Conservation (phyloP, 2,329 filamentous ascomycete genomes). For the Sarocladiaceae sp. region DNA sequence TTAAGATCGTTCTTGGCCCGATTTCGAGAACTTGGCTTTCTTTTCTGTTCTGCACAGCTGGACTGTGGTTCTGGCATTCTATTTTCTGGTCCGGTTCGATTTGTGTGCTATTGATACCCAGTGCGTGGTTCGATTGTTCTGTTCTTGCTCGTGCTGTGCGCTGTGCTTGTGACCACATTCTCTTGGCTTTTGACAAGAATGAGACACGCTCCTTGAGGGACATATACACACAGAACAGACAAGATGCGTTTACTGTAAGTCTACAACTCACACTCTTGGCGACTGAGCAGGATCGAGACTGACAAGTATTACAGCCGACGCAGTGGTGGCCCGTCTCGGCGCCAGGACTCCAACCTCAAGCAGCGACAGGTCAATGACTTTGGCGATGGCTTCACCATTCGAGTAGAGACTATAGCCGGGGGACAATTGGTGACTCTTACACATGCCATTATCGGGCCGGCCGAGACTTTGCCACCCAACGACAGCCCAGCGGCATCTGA, state of each 20-base stretch:
- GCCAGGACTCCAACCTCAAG: neutral
- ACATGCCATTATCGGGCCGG: neutral
- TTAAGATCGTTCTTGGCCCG: neutral
- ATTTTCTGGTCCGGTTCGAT: no score
- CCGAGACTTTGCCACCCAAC: neutral
- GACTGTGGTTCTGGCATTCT: neutral
- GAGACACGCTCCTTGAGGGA: neutral
- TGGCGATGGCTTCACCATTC: neutral
- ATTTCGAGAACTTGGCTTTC: neutral
- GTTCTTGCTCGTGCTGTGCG: no score
- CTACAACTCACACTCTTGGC: neutral
- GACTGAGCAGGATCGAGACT: neutral
- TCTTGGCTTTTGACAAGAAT: constrained; percentile 5
- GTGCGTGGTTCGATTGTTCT: no score
- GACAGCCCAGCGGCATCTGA: neutral
- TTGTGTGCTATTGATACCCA: neutral
- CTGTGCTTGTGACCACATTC: neutral
- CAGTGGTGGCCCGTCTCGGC: neutral
- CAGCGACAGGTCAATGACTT: neutral
- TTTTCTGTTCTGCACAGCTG: neutral
- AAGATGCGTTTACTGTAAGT: constrained; percentile 7
- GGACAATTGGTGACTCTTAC: neutral
- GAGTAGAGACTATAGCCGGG: neutral
- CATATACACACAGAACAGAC: no score
- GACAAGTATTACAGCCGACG: neutral